A percentile compares a stretch with the other conserved stretches of the same genome.
These are phyloP conservation scores for Kuraishia ogatae DNA, from an alignment of 805 yeast genomes.

Conservation along the genomic window DNA sequence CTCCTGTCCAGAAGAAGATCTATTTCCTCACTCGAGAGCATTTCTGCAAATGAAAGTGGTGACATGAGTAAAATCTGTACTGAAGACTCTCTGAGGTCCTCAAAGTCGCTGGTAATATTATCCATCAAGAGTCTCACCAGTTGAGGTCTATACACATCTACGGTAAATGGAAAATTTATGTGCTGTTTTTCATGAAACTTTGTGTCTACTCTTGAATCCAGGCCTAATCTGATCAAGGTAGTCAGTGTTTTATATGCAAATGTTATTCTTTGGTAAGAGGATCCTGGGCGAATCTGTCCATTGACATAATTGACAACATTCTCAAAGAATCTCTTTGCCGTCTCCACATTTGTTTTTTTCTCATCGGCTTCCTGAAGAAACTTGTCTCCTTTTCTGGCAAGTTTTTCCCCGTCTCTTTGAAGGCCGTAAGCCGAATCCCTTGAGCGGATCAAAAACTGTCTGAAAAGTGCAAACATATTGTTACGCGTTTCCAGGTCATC, in stretches of 20 bases:
- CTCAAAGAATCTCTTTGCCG: constrained; percentile 29
- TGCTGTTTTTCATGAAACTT: constrained; percentile 32
- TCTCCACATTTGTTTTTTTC: constrained; percentile 21
- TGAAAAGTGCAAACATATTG: constrained; percentile 51
- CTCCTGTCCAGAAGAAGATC: constrained; percentile 13
- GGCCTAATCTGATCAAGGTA: constrained; percentile 42
- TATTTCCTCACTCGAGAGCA: constrained; percentile 12
- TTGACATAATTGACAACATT: constrained; percentile 25
- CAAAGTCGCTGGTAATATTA: constrained; percentile 61
- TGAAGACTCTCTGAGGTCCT: constrained; percentile 59
- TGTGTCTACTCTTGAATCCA: constrained; percentile 36
- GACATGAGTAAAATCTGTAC: constrained; percentile 35
- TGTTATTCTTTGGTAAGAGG: constrained; percentile 44
- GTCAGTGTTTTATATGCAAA: constrained; percentile 39
- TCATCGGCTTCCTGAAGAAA: constrained; percentile 30
- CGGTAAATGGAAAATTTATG: constrained; percentile 38
- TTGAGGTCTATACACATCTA: constrained; percentile 30
- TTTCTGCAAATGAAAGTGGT: constrained; percentile 24
- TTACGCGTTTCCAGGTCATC: constrained; percentile 61
- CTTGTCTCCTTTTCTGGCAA: constrained; percentile 23
- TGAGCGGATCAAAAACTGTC: constrained; percentile 54
- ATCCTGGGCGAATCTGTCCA: constrained; percentile 40
- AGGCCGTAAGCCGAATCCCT: constrained; percentile 60
- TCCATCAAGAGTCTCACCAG: constrained; percentile 46
- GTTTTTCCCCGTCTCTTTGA: constrained; percentile 39